Base-by-base conservation (phyloP, 371 early-diverging fungal species). In the Rhizopus stolonifer region DNA sequence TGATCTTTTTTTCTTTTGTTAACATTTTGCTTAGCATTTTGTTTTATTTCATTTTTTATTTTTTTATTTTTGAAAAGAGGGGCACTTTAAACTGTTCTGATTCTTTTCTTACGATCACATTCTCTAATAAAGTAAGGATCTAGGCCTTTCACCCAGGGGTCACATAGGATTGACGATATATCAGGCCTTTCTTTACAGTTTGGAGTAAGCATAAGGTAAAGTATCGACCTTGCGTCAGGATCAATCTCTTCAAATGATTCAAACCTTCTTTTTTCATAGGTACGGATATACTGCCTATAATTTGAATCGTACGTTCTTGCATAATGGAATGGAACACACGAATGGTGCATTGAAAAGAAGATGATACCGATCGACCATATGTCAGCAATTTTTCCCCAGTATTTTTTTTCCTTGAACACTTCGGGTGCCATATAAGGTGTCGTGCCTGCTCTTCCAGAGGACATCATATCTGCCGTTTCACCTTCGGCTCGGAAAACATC, bases 371-470 rank as follows among this genome's bases (percentile, higher is more conserved):
- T 84, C 5, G 89, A 84, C 93, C 93, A 92, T 33, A 92, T 72
- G 55, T 92, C 93, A 10, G 86, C 84, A 14, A 79, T 69, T 25
- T 88, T 82, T 5, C 83, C 90, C 63, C 88, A 84, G 51, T 89
- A 93, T 23, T 81, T 85, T 53, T 78, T 67, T 2, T 74, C 22
- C 10, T 38, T 22, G 51, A 65, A 72, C 2, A 72, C 26, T 72
- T 93, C 94, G 1, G 95, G 96, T 3, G 96, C 89, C 60, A 92
- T 93, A 68, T 93, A 95, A 2, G 93, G 91, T 26, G 80, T 84
- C 0, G 88, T 85, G 7, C 95, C 95, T 48, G 89, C 89, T 19
- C 89, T 62, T 10, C 94, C 94, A 50, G 74, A 74, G 15, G 90
- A 91, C 31, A 77, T 61, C 60, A 86, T 86, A 32, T 80, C 60